phyloP scores from a whole-genome alignment of 768 basidiomycete genomes.

The Leccinellum albellum region DNA sequence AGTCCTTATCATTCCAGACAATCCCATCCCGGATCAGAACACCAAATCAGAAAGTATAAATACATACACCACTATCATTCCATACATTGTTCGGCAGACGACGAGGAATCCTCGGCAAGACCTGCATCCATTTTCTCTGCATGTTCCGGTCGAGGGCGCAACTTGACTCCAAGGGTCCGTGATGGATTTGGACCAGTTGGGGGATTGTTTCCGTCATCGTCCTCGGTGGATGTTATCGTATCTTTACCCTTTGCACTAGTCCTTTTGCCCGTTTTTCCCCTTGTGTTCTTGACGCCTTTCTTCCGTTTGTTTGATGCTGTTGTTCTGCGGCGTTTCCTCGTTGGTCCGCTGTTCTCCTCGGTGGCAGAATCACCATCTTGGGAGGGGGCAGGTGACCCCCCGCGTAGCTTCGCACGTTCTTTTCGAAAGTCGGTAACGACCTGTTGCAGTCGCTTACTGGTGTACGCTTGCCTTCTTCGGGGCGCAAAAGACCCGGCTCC shows the following conservation, averaged over 20 bases:
- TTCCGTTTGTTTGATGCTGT: conserved; percentile 14
- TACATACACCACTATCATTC: neutral
- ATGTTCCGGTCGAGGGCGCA: conserved; percentile 44
- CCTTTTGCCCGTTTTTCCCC: neutral
- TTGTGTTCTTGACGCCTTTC: neutral
- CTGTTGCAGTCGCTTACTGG: conserved; percentile 83
- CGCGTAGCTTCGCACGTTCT: conserved; percentile 23
- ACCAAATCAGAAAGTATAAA: conserved; percentile 2
- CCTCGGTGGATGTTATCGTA: conserved; percentile 4
- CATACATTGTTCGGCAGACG: conserved; percentile 1
- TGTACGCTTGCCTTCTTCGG: conserved; percentile 73
- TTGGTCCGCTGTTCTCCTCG: conserved; percentile 25
- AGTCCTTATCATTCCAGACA: conserved; percentile 1
- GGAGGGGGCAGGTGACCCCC: conserved; percentile 16
- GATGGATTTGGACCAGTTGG: conserved; percentile 8
- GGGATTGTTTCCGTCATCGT: conserved; percentile 12
- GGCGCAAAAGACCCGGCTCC: conserved; percentile 74
- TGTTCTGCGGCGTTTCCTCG: conserved; percentile 32
- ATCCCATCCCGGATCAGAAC: neutral
- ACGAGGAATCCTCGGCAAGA: conserved; percentile 8
- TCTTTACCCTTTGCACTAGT: neutral
- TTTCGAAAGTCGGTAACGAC: conserved; percentile 80
- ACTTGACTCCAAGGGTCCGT: conserved; percentile 26
- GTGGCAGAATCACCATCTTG: conserved; percentile 26
- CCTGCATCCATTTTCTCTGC: conserved; percentile 12